Evolutionary conservation across 176 grass and related monocot genomes (phyloP), one percentile per base, ranked within the genome.

Genomic region (Avena insularis): DNA sequence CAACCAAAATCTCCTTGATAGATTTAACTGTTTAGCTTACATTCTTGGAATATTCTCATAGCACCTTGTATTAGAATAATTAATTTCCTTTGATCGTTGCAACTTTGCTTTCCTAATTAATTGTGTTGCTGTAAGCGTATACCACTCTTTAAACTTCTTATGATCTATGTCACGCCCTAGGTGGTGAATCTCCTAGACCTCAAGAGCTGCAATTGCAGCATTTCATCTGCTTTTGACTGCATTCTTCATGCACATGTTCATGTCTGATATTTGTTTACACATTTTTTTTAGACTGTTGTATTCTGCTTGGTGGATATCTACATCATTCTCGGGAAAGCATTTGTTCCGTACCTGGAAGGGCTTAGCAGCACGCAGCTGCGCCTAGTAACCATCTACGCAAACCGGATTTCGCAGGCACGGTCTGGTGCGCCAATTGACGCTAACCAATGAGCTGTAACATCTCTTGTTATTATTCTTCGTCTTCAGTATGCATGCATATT

Each of bases 231-330:
- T 36, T 35, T 77, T 12, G 77, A 79, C 51, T 77, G 6, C 43
- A 36, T 77, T 77, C 2, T 0, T 53, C 15, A 57, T 79, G 36
- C 46, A 65, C 72, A 51, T 6, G 62, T 47, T 48, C n/a, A 74
- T 66, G 75, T 84, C 74, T 79, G 75, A 90, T 19, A 60, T n/a
- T n/a, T 16, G 12, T 55, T 63, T 38, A 16, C 75, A 43, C 43
- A 7, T 78, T 78, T 43, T 43, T 80, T 53, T 27, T 90, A 99
- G 97, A 94, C 75, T 79, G 97, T 93, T 19, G 94, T 99, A 48
- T 99, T 99, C 91, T 96, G 97, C 84, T 88, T 99, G 91, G 94
- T 96, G 89, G 94, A 99, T 82, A 96, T 97, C 76, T 96, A 99
- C 81, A 94, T 94, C 83, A 92, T 96, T 74, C 97, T 99, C 19